phyloP scores from a whole-genome alignment of 1,284 basidiomycete species.

The Ustilago cynodontis region DNA sequence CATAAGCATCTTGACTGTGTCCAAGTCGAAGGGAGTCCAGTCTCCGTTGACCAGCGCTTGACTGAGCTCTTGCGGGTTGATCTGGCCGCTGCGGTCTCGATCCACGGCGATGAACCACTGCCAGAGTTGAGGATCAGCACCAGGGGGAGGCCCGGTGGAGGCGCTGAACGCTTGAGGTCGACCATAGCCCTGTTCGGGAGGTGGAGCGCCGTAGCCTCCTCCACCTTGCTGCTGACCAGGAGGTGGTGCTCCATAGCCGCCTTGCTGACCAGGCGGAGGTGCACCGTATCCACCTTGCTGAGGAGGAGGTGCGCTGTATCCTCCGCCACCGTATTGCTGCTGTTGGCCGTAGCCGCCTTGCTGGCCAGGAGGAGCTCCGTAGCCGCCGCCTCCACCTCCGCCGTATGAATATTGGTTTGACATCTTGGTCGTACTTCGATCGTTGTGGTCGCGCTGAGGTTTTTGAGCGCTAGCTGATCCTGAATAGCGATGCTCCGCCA shows the following conservation, averaged over 20 bases:
- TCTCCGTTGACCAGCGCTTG: conserved; percentile 65
- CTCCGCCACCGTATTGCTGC: conserved; percentile 41
- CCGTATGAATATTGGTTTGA: conserved; percentile 57
- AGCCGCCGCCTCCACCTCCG: conserved; percentile 36
- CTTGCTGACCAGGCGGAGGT: conserved; percentile 25
- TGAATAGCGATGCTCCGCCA: background rate
- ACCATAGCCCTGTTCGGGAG: conserved; percentile 27
- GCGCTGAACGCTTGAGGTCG: conserved; percentile 51
- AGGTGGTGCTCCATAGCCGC: conserved; percentile 39
- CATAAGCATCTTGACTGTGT: conserved; percentile 67
- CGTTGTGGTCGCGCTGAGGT: background rate
- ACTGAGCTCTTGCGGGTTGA: conserved; percentile 57
- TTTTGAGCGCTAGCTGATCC: background rate
- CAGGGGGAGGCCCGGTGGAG: conserved; percentile 56
- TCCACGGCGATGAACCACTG: conserved; percentile 63
- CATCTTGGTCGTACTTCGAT: conserved; percentile 14
- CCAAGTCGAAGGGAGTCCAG: conserved; percentile 60
- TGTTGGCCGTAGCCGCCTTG: conserved; percentile 40
- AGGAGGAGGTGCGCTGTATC: conserved; percentile 26
- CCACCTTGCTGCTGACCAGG: conserved; percentile 23
- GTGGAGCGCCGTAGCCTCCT: conserved; percentile 33
- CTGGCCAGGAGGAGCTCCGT: conserved; percentile 44
- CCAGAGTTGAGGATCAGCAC: conserved; percentile 65
- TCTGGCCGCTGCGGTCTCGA: conserved; percentile 55
- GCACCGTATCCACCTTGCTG: conserved; percentile 43